These are phyloP conservation scores for Coemansia sp. DNA, from an alignment of 192 early-diverging fungal genomes.

Conservation along the genomic window DNA sequence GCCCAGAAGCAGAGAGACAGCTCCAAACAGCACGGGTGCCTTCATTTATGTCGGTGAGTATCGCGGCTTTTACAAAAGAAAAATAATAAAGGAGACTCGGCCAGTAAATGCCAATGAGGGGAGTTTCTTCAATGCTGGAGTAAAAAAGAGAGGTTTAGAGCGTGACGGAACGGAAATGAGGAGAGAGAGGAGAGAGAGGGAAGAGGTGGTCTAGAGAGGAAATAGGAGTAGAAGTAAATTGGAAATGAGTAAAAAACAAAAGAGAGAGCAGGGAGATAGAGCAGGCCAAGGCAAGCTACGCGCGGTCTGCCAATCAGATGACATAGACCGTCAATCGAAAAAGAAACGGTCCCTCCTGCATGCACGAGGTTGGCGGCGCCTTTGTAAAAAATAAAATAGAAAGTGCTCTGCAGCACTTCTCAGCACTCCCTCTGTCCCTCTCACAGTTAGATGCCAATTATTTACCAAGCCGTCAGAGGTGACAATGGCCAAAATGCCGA, in stretches of 20 bases:
- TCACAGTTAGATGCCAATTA: not conserved
- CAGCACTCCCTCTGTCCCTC: not conserved
- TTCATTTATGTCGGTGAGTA: constrained; percentile 21
- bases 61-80: not conserved
- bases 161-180: constrained; percentile 2
- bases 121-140: not conserved
- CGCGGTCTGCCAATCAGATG: constrained; percentile 21
- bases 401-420: not conserved
- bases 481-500: not conserved
- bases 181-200: not conserved
- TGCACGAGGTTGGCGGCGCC: constrained; percentile 10
- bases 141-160: not conserved
- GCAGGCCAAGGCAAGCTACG: not conserved
- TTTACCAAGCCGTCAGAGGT: not conserved
- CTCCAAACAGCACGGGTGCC: constrained; percentile 17
- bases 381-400: constrained; percentile 1
- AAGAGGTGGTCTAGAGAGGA: constrained; percentile 8
- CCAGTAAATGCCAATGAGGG: not conserved
- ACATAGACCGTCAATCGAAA: constrained; percentile 5
- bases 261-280: not conserved
- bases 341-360: constrained; percentile 21
- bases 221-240: not conserved
- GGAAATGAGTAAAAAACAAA: not conserved
- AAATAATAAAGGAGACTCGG: not conserved
- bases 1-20: constrained; percentile 24